phyloP scores from a whole-genome alignment of 352 stramenopile species.

The Pythium apleroticum region DNA sequence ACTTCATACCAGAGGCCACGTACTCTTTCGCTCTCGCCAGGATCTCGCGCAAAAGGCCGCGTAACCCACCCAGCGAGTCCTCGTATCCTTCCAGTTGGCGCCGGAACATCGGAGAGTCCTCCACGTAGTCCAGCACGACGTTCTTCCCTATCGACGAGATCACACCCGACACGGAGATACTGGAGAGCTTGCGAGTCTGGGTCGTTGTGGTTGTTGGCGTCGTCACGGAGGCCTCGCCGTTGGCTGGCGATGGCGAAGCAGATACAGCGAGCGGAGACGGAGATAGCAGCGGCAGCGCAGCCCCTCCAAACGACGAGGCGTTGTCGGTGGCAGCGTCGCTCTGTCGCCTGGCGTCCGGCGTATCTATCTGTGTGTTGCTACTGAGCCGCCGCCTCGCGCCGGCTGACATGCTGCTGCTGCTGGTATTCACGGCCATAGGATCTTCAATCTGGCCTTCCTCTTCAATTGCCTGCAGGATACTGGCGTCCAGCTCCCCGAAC shows the following conservation, averaged over 20 bases:
- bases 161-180: slow-evolving; percentile 31
- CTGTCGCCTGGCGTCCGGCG: background rate
- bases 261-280: background rate
- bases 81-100: slow-evolving; percentile 80
- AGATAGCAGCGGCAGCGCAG: background rate
- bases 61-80: slow-evolving; percentile 65
- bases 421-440: slow-evolving; percentile 17
- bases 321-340: background rate
- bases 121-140: slow-evolving; percentile 82
- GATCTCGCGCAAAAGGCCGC: slow-evolving; percentile 69
- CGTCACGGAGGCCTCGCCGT: background rate
- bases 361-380: slow-evolving; percentile 12
- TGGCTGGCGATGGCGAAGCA: background rate
- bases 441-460: slow-evolving; percentile 26
- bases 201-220: slow-evolving; percentile 3
- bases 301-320: background rate
- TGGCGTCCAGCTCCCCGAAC: slow-evolving; percentile 48
- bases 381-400: slow-evolving; percentile 14
- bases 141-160: slow-evolving; percentile 58
- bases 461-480: slow-evolving; percentile 29
- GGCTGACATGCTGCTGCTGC: slow-evolving; percentile 5
- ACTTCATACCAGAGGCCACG: slow-evolving; percentile 54
- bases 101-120: slow-evolving; percentile 87
- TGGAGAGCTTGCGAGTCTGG: slow-evolving; percentile 19
- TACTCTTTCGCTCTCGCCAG: slow-evolving; percentile 77